phyloP scores from a whole-genome alignment of 2,329 filamentous ascomycete genomes.

The Colletotrichum caudatum region DNA sequence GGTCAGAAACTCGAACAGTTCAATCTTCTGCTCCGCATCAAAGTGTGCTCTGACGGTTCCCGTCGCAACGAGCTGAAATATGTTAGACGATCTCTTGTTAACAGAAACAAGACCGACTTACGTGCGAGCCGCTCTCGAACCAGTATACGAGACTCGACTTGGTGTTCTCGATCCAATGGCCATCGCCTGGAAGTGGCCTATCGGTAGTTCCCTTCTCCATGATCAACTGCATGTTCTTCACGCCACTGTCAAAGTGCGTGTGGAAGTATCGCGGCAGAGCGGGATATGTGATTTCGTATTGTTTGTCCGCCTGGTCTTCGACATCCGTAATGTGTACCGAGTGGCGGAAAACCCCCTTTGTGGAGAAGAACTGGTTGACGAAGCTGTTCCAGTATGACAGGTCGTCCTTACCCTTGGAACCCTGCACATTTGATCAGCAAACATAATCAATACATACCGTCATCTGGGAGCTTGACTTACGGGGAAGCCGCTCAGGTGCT shows the following conservation, averaged over 20 bases:
- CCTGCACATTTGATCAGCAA: constrained; percentile 52
- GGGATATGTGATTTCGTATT: constrained; percentile 86
- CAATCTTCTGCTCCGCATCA: constrained; percentile 82
- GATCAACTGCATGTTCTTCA: constrained; percentile 87
- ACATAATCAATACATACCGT: rapidly evolving
- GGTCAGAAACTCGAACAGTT: constrained; percentile 85
- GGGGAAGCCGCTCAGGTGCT: constrained; percentile 69
- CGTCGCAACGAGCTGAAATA: constrained; percentile 75
- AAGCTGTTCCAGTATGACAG: constrained; percentile 83
- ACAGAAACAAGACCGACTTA: constrained; percentile 58
- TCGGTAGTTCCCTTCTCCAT: constrained; percentile 76
- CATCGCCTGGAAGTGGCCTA: constrained; percentile 69
- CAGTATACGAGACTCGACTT: constrained; percentile 89
- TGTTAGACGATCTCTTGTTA: constrained; percentile 20
- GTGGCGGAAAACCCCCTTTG: constrained; percentile 80
- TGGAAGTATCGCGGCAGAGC: constrained; percentile 90
- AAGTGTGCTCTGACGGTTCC: constrained; percentile 85
- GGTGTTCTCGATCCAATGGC: constrained; percentile 79
- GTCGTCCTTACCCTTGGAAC: constrained; percentile 72
- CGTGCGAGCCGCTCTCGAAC: constrained; percentile 86
- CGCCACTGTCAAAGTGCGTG: constrained; percentile 88
- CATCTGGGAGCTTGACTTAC: constrained; percentile 52
- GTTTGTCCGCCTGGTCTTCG: constrained; percentile 74
- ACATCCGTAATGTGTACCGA: constrained; percentile 69
- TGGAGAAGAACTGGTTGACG: constrained; percentile 84